phyloP scores from a whole-genome alignment of 805 yeast species.

The Phaffomyces antillensis region DNA sequence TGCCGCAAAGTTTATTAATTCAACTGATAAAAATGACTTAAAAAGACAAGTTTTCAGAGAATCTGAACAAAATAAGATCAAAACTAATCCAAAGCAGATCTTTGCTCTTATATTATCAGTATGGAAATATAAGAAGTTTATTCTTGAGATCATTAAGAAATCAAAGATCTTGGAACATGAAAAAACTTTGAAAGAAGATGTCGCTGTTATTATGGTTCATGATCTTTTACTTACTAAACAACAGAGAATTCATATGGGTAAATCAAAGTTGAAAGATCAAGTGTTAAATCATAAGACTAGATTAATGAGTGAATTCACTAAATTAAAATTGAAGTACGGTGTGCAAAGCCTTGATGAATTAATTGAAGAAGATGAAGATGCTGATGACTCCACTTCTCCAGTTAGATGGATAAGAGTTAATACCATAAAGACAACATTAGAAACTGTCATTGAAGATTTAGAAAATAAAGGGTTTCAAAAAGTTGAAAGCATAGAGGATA shows the following conservation, averaged over 20 bases:
- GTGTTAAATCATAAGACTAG: conserved; percentile 74
- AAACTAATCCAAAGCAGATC: conserved; percentile 74
- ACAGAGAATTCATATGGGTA: conserved; percentile 84
- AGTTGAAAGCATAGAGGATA: conserved; percentile 38
- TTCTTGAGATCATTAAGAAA: conserved; percentile 55
- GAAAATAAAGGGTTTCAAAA: conserved; percentile 30
- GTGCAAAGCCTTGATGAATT: conserved; percentile 50
- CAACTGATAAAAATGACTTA: conserved; percentile 4
- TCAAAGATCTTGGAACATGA: conserved; percentile 57
- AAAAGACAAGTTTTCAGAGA: conserved; percentile 36
- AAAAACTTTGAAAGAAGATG: conserved; percentile 42
- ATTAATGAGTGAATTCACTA: conserved; percentile 73
- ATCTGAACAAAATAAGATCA: conserved; percentile 38
- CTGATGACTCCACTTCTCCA: conserved; percentile 49
- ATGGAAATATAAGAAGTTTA: conserved; percentile 58
- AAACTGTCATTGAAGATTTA: conserved; percentile 28
- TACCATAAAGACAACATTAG: conserved; percentile 40
- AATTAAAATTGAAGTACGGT: conserved; percentile 65
- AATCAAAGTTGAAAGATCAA: conserved; percentile 78
- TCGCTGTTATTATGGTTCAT: conserved; percentile 65
- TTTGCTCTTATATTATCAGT: conserved; percentile 81
- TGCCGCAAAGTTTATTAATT: conserved; percentile 5
- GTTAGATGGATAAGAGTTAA: conserved; percentile 79
- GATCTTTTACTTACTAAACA: conserved; percentile 70
- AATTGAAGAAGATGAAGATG: conserved; percentile 22